A percentile compares a stretch with the other conserved stretches of the same genome.
These are phyloP conservation scores for Ophiostoma tasmaniense DNA, from an alignment of 2,329 filamentous ascomycete species.

Conservation along the genomic window DNA sequence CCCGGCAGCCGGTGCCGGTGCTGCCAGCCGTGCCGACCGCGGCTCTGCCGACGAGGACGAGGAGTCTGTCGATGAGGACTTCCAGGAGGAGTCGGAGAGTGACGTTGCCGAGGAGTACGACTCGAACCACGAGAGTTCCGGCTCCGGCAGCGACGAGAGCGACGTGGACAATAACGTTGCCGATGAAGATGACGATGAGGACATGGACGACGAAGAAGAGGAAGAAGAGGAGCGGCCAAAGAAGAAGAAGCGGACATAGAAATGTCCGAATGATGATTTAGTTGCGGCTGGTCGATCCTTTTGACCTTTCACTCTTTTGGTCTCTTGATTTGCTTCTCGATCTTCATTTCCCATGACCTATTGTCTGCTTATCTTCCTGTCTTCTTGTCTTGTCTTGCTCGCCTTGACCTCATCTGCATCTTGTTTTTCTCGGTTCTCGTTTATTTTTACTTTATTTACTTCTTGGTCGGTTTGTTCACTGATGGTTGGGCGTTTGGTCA, in stretches of 20 bases:
- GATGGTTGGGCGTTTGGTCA: conserved; percentile 8
- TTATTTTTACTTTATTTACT: neutral
- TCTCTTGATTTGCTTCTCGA: neutral
- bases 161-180: conserved; percentile 45
- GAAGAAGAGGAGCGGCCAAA: conserved; percentile 29
- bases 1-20: conserved; percentile 56
- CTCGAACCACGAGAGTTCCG: conserved; percentile 79
- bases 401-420: neutral
- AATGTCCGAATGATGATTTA: neutral
- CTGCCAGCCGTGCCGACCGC: conserved; percentile 56
- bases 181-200: conserved; percentile 41
- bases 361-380: neutral
- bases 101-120: conserved; percentile 97
- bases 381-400: neutral
- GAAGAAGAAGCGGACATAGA: conserved; percentile 35
- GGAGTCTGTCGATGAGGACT: conserved; percentile 93
- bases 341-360: neutral
- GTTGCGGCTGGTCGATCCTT: neutral
- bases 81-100: conserved; percentile 82
- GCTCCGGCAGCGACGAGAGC: conserved; percentile 59
- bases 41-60: conserved; percentile 90
- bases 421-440: neutral
- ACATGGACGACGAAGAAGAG: conserved; percentile 34
- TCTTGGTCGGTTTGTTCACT: neutral
- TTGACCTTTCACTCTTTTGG: neutral